phyloP scores from a whole-genome alignment of 2,329 filamentous ascomycete species.

The Aspergillus quadrilineatus region DNA sequence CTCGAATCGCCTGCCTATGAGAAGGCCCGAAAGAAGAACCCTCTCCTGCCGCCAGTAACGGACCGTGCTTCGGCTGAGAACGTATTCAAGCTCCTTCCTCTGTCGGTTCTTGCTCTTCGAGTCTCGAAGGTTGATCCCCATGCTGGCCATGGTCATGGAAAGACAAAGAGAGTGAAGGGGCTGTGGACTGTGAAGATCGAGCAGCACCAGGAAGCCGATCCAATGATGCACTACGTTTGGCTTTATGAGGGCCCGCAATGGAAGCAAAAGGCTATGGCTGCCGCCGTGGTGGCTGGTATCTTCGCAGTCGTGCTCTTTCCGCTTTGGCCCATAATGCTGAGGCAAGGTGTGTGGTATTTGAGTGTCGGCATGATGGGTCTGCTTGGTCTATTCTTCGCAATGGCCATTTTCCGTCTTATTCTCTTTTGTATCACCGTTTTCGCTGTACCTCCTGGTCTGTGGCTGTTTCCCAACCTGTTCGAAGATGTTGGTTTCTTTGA shows the following conservation, averaged over 20 bases:
- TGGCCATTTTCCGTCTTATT: constrained; percentile 96
- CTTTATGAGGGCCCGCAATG: constrained; percentile 91
- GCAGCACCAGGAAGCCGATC: constrained; percentile 77
- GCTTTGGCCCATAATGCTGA: constrained; percentile 87
- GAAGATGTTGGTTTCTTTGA: constrained; percentile 99
- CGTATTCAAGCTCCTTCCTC: constrained; percentile 87
- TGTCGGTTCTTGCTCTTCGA: constrained; percentile 89
- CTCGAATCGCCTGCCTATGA: constrained; percentile 85
- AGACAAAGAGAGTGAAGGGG: constrained; percentile 86
- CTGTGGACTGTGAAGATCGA: constrained; percentile 95
- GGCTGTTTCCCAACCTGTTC: constrained; percentile 97
- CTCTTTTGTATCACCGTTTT: constrained; percentile 94
- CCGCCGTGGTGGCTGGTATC: constrained; percentile 75
- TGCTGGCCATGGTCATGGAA: constrained; percentile 68
- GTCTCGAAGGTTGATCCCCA: constrained; percentile 80
- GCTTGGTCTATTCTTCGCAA: constrained; percentile 90
- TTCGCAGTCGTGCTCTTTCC: constrained; percentile 93
- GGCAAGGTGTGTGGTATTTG: constrained; percentile 94
- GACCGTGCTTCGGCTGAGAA: constrained; percentile 89
- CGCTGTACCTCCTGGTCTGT: constrained; percentile 78
- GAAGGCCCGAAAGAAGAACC: constrained; percentile 83
- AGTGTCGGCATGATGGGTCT: constrained; percentile 90
- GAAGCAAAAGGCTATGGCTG: constrained; percentile 90
- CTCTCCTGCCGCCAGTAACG: constrained; percentile 80
- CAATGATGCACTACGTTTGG: constrained; percentile 86